Evolutionary conservation across 495 filamentous ascomycete species (phyloP).

Genomic region (Clavariopsis aquatica): DNA sequence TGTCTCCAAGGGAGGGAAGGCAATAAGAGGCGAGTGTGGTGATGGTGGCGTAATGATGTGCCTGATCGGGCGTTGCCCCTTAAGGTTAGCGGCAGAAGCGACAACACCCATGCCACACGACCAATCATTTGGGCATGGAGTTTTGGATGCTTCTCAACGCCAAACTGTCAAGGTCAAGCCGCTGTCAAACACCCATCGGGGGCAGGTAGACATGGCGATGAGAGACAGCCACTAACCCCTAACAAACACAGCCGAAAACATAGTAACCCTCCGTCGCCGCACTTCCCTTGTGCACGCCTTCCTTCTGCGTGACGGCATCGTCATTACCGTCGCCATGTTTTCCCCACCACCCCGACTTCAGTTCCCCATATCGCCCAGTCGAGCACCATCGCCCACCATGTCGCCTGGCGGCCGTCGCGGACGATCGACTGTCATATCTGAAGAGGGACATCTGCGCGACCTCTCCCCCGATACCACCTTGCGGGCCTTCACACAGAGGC

Average conservation of each 20-base stretch:
- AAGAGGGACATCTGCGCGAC: constrained; percentile 38
- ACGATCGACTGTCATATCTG: constrained; percentile 16
- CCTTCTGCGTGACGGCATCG: constrained; percentile 4
- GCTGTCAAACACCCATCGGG: not conserved
- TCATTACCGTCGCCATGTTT: constrained; percentile 25
- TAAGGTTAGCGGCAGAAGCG: constrained; percentile 5
- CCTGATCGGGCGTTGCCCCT: not conserved
- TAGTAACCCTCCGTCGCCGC: not conserved
- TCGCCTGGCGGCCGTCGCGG: constrained; percentile 30
- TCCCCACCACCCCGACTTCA: constrained; percentile 29
- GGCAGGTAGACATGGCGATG: not conserved
- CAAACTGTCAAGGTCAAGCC: constrained; percentile 2
- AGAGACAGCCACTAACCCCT: constrained; percentile 15
- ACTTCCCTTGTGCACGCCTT: constrained; percentile 14
- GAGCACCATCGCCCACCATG: constrained; percentile 35
- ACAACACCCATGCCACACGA: not conserved
- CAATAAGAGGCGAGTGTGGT: not conserved
- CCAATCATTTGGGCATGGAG: not conserved
- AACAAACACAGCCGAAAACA: constrained; percentile 24
- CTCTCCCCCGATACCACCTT: constrained; percentile 44
- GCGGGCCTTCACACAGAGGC: constrained; percentile 38
- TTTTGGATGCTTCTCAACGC: not conserved
- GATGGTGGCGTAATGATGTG: not conserved
- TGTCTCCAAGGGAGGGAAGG: not conserved
- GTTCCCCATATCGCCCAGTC: constrained; percentile 28